These are phyloP conservation scores for Plasmodium knowlesi DNA, from an alignment of 169 alveolate species.

Conservation along the genomic window DNA sequence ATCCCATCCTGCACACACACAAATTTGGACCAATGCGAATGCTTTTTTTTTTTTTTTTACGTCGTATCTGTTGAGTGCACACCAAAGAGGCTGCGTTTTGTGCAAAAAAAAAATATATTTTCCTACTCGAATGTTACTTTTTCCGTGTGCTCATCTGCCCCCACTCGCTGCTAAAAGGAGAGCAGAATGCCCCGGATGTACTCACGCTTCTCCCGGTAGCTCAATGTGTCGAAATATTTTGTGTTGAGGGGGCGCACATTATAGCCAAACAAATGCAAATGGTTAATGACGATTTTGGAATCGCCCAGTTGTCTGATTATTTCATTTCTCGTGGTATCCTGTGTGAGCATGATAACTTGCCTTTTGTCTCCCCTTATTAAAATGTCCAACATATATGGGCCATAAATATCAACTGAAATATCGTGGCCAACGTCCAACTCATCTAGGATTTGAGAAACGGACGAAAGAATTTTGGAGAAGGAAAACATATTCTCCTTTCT, in stretches of 20 bases:
- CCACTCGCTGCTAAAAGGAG: background rate
- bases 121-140: background rate
- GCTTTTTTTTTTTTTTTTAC: background rate
- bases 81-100: background rate
- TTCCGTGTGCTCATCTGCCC: background rate
- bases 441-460: conserved; percentile 33
- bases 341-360: conserved; percentile 68
- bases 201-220: background rate
- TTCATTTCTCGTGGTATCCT: conserved; percentile 74
- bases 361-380: conserved; percentile 43
- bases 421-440: conserved; percentile 33
- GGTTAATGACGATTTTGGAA: conserved; percentile 44
- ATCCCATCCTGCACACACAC: background rate
- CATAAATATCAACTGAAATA: conserved; percentile 44
- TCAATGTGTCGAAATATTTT: conserved; percentile 35
- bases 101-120: background rate
- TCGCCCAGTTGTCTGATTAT: conserved; percentile 39
- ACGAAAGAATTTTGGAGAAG: conserved; percentile 17
- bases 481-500: conserved; percentile 73
- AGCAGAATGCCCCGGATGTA: conserved; percentile 11
- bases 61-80: background rate
- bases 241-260: conserved; percentile 49
- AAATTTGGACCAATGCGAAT: background rate
- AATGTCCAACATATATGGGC: conserved; percentile 66
- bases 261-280: conserved; percentile 63